Percentiles rank a stretch among this genome's conserved stretches.
phyloP scores from a whole-genome alignment of 2,329 filamentous ascomycete species.

The Ophiocordyceps camponoti-leonardi region DNA sequence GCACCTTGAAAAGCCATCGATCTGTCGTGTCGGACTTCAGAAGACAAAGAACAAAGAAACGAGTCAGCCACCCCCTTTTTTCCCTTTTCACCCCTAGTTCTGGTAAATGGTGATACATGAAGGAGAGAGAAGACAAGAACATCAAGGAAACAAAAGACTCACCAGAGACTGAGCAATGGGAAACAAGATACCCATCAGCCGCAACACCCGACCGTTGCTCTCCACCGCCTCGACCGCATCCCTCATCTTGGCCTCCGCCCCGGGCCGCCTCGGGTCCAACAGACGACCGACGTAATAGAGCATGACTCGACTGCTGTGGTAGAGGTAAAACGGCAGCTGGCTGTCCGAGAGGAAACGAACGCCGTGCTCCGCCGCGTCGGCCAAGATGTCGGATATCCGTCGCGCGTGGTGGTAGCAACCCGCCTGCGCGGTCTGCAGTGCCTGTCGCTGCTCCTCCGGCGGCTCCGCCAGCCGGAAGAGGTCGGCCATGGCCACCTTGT shows the following conservation, averaged over 20 bases:
- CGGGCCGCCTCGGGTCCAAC: conserved; percentile 17
- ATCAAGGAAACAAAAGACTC: too few relatives aligned
- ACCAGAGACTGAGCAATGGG: conserved; percentile 22
- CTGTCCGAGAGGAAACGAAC: conserved; percentile 23
- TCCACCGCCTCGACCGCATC: conserved; percentile 22
- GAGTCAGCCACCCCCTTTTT: not conserved
- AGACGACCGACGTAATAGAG: conserved; percentile 28
- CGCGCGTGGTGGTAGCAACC: conserved; percentile 21
- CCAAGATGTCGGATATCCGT: conserved; percentile 19
- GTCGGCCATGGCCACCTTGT: conserved; percentile 26
- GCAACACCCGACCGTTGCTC: conserved; percentile 19
- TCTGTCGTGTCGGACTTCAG: conserved; percentile 20
- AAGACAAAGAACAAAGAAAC: too few relatives aligned
- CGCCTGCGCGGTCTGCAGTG: conserved; percentile 17
- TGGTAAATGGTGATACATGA: too few relatives aligned
- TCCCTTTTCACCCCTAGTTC: too few relatives aligned
- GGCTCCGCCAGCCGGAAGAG: conserved; percentile 25
- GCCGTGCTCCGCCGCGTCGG: conserved; percentile 22
- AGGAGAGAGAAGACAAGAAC: not conserved
- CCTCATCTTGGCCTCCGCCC: conserved; percentile 17
- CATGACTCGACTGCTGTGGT: conserved; percentile 29
- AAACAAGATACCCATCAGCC: conserved; percentile 19
- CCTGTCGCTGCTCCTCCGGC: conserved; percentile 18
- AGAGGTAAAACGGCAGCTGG: conserved; percentile 26
- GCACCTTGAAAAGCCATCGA: conserved; percentile 20